phyloP scores from a whole-genome alignment of 345 rosid genomes.

The Brassica nigra region DNA sequence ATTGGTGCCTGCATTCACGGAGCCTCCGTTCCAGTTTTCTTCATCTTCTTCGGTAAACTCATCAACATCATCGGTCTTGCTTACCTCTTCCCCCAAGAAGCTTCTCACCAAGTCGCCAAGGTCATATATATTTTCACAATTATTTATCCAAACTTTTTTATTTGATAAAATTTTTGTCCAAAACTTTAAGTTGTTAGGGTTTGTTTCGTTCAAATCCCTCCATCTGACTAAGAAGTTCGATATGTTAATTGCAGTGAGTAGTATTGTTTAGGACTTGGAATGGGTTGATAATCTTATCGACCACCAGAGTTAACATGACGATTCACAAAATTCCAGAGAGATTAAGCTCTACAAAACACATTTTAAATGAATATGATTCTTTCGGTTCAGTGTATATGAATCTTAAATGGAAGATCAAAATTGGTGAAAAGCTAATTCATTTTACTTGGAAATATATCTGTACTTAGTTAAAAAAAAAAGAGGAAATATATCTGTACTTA shows the following conservation, averaged over 20 bases:
- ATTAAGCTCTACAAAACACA: background rate
- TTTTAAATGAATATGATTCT: background rate
- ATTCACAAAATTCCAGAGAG: background rate
- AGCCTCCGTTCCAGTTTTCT: constrained; percentile 91
- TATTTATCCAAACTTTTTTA: background rate
- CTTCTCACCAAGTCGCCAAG: constrained; percentile 90
- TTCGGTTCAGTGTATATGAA: constrained; percentile 8
- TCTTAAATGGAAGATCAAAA: background rate
- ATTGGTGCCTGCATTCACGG: constrained; percentile 85
- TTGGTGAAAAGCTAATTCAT: background rate
- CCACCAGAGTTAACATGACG: background rate
- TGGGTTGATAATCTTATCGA: background rate
- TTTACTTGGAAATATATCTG: background rate
- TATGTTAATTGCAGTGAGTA: background rate
- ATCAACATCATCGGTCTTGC: constrained; percentile 84
- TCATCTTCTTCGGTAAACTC: constrained; percentile 88
- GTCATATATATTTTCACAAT: constrained; percentile 33
- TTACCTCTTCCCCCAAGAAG: constrained; percentile 80
- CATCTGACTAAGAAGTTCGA: background rate
- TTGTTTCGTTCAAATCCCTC: background rate
- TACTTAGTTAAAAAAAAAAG: background rate
- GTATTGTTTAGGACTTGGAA: constrained; percentile 7
- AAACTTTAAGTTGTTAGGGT: background rate
- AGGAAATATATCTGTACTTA: background rate
- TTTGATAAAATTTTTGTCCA: too few relatives aligned